Evolutionary conservation across 805 yeast species (phyloP), one percentile per base, ranked within the genome.

Genomic region (Candida krabiensis): DNA sequence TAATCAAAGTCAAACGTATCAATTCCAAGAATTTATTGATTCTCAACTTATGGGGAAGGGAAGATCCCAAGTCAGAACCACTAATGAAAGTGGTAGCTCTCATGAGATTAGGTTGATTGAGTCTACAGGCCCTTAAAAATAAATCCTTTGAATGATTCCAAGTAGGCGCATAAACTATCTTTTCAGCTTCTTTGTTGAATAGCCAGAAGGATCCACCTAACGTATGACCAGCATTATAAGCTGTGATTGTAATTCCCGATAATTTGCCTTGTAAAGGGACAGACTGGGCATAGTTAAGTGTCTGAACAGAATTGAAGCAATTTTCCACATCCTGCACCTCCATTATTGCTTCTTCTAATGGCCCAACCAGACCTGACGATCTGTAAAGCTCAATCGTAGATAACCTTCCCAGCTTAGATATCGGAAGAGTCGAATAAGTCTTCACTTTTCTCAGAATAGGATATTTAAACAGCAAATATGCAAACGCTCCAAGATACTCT

Each of bases 71-170:
- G 41, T 78, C 79, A 0, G 88, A 64, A 12, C 86, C 78, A 4
- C 95, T 85, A 23, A 91, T 79, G 37, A 93, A 66, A 1, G 93
- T 86, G 1, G 95, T 82, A 2, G 98, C 96, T 56, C 95, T 71
- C 44, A 76, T 53, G 19, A 90, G 66, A 28, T 76, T 73, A 1
- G 86, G 71, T n/a, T 79, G 64, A 33, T 41, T 45, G 21, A 86
- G 60, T 16, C 72, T 71, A 4, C 93, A 85, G 19, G 89, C 81
- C 45, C 83, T 84, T 36, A 93, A 64, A 50, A 89, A 89, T 0
- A 86, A 75, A 55, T 91, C 98, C 47, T 80, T 80, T 1, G 97
- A 82, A 57, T 93, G 98, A 59, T 90, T 91, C 98, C 98, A 93
- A 30, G 85, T 79, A 2, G 93, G 89, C 0, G 96, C 95, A 60